phyloP scores from a whole-genome alignment of 257 asterid species.

The Nicotiana attenuata region DNA sequence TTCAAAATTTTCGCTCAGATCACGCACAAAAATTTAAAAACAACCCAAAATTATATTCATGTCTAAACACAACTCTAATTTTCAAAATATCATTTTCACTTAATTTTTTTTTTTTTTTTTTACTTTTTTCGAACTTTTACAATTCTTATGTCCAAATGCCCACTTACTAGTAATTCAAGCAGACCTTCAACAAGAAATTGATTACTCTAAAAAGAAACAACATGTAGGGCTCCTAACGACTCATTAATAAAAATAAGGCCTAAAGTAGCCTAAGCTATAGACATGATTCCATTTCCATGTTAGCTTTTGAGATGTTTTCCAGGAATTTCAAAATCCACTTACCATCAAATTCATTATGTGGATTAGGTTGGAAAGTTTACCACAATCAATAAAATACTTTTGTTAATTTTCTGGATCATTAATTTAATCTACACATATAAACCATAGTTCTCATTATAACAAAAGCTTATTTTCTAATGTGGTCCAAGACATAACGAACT shows the following conservation, averaged over 20 bases:
- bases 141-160: too few relatives aligned
- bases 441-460: neutral
- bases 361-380: conserved; percentile 1
- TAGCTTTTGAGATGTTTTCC: neutral
- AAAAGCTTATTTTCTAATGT: neutral
- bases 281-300: neutral
- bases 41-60: too few relatives aligned
- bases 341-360: neutral
- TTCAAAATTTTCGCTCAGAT: too few relatives aligned
- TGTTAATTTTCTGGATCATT: neutral
- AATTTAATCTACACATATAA: neutral
- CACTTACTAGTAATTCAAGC: too few relatives aligned
- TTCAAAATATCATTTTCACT: too few relatives aligned
- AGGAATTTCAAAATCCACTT: neutral
- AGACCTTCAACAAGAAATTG: too few relatives aligned
- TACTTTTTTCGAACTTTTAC: too few relatives aligned
- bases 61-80: too few relatives aligned
- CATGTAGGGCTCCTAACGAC: neutral
- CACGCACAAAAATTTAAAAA: too few relatives aligned
- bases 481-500: conserved; percentile 3
- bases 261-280: neutral
- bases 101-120: too few relatives aligned
- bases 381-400: neutral
- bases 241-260: neutral
- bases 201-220: too few relatives aligned